Conservation (phyloP, 2,329 filamentous ascomycete species). For the Ilyonectria robusta region DNA sequence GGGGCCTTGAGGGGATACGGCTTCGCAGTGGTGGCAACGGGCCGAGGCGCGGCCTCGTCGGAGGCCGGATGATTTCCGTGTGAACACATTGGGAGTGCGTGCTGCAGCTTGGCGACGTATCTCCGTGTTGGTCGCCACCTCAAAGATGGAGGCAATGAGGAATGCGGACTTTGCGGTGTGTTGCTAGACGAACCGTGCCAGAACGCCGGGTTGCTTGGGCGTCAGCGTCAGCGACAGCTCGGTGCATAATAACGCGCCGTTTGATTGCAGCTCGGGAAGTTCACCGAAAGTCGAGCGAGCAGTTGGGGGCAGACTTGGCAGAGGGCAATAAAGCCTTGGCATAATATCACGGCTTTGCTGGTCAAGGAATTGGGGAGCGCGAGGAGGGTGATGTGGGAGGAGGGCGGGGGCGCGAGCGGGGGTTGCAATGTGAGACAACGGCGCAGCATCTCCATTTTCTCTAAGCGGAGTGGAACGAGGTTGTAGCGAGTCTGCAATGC, state of each 20-base stretch:
- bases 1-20: conserved; percentile 18
- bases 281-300: not conserved
- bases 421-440: conserved; percentile 9
- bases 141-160: not conserved
- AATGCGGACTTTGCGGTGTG: not conserved
- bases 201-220: conserved; percentile 7
- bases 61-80: conserved; percentile 10
- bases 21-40: not conserved
- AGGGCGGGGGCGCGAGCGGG: not conserved
- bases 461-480: not conserved
- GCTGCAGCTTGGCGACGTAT: not conserved
- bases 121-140: not conserved
- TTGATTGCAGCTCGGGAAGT: not conserved
- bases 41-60: not conserved
- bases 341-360: not conserved
- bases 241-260: conserved; percentile 3
- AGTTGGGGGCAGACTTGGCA: not conserved
- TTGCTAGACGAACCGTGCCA: not conserved
- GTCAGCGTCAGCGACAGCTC: not conserved
- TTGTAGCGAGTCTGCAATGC: not conserved
- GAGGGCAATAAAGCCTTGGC: not conserved
- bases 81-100: conserved; percentile 15
- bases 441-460: not conserved
- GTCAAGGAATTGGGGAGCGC: not conserved
- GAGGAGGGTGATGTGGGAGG: not conserved